Conservation (phyloP, 2,329 filamentous ascomycete species). For the Fusarium sp. region DNA sequence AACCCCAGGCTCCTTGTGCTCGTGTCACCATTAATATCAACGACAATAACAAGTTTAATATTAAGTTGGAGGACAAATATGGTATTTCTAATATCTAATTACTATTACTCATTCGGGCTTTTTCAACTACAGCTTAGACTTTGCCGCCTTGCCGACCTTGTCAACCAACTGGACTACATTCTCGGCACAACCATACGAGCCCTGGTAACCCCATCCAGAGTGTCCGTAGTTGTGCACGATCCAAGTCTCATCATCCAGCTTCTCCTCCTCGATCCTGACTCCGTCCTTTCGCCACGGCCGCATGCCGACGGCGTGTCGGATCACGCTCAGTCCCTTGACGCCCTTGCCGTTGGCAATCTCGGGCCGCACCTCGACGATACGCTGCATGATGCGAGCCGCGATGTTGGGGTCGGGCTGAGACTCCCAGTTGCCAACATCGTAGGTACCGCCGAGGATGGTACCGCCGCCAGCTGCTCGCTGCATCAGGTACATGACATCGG, state of each 20-base stretch:
- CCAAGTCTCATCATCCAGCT: slow-evolving; percentile 63
- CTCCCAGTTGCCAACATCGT: slow-evolving; percentile 85
- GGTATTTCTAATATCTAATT: background rate
- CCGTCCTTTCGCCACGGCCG: slow-evolving; percentile 80
- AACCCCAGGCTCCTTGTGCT: slow-evolving; percentile 13
- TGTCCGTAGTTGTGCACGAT: slow-evolving; percentile 89
- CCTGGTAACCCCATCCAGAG: slow-evolving; percentile 81
- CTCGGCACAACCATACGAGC: slow-evolving; percentile 77
- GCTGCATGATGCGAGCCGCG: slow-evolving; percentile 86
- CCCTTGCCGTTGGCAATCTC: slow-evolving; percentile 73
- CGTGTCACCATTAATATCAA: background rate
- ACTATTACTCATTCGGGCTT: background rate
- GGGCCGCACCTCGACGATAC: slow-evolving; percentile 75
- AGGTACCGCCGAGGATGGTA: slow-evolving; percentile 87
- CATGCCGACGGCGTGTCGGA: slow-evolving; percentile 86
- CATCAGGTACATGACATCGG: slow-evolving; percentile 86
- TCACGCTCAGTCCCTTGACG: slow-evolving; percentile 77
- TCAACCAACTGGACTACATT: slow-evolving; percentile 74
- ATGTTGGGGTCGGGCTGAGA: slow-evolving; percentile 81
- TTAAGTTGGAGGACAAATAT: background rate
- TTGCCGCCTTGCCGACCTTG: slow-evolving; percentile 59
- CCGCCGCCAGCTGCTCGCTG: slow-evolving; percentile 82
- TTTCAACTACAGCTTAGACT: slow-evolving; percentile 45
- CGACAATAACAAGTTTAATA: background rate
- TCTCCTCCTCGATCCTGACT: slow-evolving; percentile 75